These are phyloP conservation scores for Trichoderma afroharzianum DNA, from an alignment of 2,329 filamentous ascomycete genomes.

Conservation along the genomic window DNA sequence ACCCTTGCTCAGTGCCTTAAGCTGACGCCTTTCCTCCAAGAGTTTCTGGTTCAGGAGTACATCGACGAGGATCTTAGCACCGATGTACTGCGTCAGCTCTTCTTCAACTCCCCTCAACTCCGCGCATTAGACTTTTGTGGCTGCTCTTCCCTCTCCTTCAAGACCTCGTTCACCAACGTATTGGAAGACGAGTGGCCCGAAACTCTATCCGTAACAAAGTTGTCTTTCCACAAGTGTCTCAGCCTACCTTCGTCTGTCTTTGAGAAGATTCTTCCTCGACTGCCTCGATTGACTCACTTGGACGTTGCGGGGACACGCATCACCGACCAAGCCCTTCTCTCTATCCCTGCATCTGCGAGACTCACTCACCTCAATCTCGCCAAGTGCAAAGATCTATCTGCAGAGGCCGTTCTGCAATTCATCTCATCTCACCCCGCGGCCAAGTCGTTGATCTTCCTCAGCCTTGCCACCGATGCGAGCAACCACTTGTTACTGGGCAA, in stretches of 20 bases:
- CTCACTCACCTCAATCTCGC: constrained; percentile 76
- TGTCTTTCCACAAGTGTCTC: constrained; percentile 77
- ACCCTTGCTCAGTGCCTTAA: constrained; percentile 70
- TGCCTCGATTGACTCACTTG: constrained; percentile 67
- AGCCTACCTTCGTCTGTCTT: constrained; percentile 65
- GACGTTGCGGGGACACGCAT: constrained; percentile 77
- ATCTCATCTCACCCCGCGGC: constrained; percentile 68
- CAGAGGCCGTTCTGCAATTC: constrained; percentile 66
- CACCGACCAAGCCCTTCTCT: constrained; percentile 65
- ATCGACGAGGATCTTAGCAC: constrained; percentile 70
- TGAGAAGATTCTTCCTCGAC: constrained; percentile 66
- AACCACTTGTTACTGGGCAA: constrained; percentile 68
- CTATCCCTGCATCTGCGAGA: constrained; percentile 66
- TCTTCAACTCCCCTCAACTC: constrained; percentile 62
- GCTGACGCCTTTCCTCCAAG: constrained; percentile 68
- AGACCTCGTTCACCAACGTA: constrained; percentile 58
- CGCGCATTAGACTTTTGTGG: constrained; percentile 73
- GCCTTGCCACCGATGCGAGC: constrained; percentile 67
- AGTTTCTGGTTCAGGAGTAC: constrained; percentile 78
- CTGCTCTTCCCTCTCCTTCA: constrained; percentile 66
- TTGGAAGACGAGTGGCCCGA: constrained; percentile 51
- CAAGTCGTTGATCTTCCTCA: constrained; percentile 64
- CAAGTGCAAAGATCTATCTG: constrained; percentile 68
- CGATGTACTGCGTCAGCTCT: constrained; percentile 66
- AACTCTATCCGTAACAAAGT: constrained; percentile 57